Percentiles rank a stretch among this genome's conserved stretches.
phyloP scores from a whole-genome alignment of 225 moss, liverwort and hornwort genomes.

The Marchantia polymorpha region DNA sequence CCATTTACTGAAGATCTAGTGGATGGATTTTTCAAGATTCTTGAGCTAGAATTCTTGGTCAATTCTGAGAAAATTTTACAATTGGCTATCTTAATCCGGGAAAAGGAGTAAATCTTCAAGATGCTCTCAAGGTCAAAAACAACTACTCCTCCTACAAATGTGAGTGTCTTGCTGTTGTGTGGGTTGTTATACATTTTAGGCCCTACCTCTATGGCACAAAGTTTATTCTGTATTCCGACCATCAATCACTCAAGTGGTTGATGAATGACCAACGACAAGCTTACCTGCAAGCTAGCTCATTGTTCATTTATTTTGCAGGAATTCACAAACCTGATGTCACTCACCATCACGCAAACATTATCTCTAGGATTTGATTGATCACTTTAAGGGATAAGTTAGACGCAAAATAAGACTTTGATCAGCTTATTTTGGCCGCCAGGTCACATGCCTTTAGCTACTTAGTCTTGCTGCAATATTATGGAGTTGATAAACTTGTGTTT shows the following conservation, averaged over 20 bases:
- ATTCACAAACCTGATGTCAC: slow-evolving; percentile 6
- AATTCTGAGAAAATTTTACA: too few relatives aligned
- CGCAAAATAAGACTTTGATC: neutral
- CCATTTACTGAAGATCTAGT: too few relatives aligned
- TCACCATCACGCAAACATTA: slow-evolving; percentile 6
- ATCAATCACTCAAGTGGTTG: slow-evolving; percentile 13
- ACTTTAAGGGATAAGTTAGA: neutral
- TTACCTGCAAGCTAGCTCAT: slow-evolving; percentile 11
- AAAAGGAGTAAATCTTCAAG: too few relatives aligned
- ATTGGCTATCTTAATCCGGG: too few relatives aligned
- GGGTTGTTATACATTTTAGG: slow-evolving; percentile 15
- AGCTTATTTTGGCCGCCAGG: neutral
- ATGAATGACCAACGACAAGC: slow-evolving; percentile 17
- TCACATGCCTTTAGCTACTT: neutral
- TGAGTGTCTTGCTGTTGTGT: slow-evolving; percentile 19
- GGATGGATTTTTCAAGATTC: too few relatives aligned
- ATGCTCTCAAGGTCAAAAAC: too few relatives aligned
- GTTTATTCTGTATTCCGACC: slow-evolving; percentile 11
- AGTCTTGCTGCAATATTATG: neutral
- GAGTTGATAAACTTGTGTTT: neutral
- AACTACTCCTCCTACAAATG: too few relatives aligned
- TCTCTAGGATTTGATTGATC: neutral
- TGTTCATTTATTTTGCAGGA: neutral
- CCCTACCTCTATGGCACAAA: slow-evolving; percentile 12
- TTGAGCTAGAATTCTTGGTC: too few relatives aligned